Evolutionary conservation across 2,329 filamentous ascomycete species (phyloP), one percentile per base, ranked within the genome.

Genomic region (Paracoccidioides lutzii): DNA sequence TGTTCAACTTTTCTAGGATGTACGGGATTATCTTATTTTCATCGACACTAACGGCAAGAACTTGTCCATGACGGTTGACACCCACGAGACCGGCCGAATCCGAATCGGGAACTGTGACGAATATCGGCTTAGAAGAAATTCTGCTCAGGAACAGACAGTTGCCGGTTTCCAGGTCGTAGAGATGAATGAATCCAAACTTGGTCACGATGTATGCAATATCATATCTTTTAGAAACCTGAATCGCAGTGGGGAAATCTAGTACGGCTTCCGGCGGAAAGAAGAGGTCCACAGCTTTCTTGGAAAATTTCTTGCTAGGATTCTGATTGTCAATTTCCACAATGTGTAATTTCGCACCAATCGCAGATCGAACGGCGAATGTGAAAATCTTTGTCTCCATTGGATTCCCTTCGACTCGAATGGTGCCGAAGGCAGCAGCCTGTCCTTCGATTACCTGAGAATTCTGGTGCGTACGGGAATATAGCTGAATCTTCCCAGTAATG

Each of bases 101-200:
- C 55, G 81, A 80, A 69, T 98, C 93, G 40, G 84, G 76, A 49
- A 88, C 86, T 22, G 90, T 96, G 32, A 91, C 94, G 76, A 98
- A 98, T 70, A 98, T 97, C 32, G 93, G 98, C 70, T 98, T 93
- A 77, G 90, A 95, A 38, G 93, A 98, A 67, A 98, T 98, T 65
- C 94, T 87, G 79, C 98, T 98, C 90, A 98, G 94, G 81, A 96
- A 98, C 69, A 98, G 93, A 70, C 89, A 94, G 10, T 87, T 87
- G 57, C 88, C 94, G 6, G 88, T 93, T 77, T 98, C 94, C 56
- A 98, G 82, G 67, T 98, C 94, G 75, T 98, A 97, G 30, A 98
- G 81, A 74, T 98, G 93, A 65, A 98, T 97, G 75, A 97, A 98
- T 54, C 93, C 93, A 67, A 96, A 98, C 73, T 98, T 98, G 56